phyloP scores from a whole-genome alignment of 441 rosid genomes.

The California macrophylla region DNA sequence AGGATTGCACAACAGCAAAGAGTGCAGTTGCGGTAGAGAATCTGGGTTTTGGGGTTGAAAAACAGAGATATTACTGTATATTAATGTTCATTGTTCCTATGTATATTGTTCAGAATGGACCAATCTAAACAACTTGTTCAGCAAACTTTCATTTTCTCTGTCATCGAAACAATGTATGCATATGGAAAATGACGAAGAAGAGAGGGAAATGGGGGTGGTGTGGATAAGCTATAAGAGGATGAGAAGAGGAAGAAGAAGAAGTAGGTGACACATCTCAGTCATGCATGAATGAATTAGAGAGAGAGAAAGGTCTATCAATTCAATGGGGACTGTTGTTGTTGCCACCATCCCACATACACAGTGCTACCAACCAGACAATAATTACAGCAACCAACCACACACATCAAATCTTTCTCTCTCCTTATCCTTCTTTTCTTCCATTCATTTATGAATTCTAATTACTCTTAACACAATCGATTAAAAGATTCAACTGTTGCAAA shows the following conservation, averaged over 20 bases:
- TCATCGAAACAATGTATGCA: not conserved
- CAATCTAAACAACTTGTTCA: not conserved
- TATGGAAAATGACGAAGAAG: not conserved
- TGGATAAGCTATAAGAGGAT: constrained; percentile 6
- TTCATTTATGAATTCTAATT: not conserved
- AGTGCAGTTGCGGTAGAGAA: constrained; percentile 18
- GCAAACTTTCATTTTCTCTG: constrained; percentile 16
- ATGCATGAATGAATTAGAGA: not conserved
- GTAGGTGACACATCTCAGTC: constrained; percentile 38
- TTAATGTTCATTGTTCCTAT: not conserved
- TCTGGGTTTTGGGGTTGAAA: constrained; percentile 30
- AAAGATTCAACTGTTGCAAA: too few species aligned
- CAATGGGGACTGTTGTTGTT: not conserved
- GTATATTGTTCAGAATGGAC: not conserved
- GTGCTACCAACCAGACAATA: not conserved
- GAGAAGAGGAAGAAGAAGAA: constrained; percentile 27
- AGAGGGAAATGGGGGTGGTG: not conserved
- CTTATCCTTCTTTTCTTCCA: not conserved
- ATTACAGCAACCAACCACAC: not conserved
- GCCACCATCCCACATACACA: not conserved
- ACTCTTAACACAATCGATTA: too few species aligned
- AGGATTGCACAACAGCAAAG: constrained; percentile 29
- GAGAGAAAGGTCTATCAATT: not conserved
- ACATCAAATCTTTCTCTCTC: not conserved
- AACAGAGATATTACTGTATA: not conserved